These are phyloP conservation scores for Nigrospora osmanthi DNA, from an alignment of 2,329 filamentous ascomycete genomes.

Conservation along the genomic window DNA sequence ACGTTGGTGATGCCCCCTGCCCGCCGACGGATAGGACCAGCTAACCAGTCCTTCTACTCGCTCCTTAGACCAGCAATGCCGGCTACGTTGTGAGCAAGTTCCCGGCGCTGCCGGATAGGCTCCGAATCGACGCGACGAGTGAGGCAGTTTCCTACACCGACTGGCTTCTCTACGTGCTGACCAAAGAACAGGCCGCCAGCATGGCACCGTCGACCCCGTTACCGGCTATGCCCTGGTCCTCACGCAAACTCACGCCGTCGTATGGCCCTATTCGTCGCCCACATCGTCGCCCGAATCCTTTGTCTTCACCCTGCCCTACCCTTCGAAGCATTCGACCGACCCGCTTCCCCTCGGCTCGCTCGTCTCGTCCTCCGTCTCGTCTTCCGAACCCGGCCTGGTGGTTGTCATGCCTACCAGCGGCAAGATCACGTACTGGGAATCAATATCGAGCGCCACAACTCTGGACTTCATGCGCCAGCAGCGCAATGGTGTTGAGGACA, in stretches of 20 bases:
- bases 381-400: slow-evolving; percentile 78
- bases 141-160: slow-evolving; percentile 22
- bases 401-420: slow-evolving; percentile 78
- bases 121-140: slow-evolving; percentile 61
- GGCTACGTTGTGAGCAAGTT: slow-evolving; percentile 82
- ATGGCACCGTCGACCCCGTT: slow-evolving; percentile 57
- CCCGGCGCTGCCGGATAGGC: slow-evolving; percentile 70
- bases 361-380: slow-evolving; percentile 68
- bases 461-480: slow-evolving; percentile 78
- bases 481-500: slow-evolving; percentile 69
- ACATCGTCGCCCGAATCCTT: slow-evolving; percentile 68
- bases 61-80: slow-evolving; percentile 65
- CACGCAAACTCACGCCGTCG: slow-evolving; percentile 72
- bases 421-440: slow-evolving; percentile 91
- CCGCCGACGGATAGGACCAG: slow-evolving; percentile 1
- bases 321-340: slow-evolving; percentile 57
- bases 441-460: slow-evolving; percentile 79
- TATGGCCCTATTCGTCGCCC: slow-evolving; percentile 80
- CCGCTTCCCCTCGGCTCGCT: slow-evolving; percentile 76
- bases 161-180: slow-evolving; percentile 3
- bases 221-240: slow-evolving; percentile 72
- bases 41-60: not conserved
- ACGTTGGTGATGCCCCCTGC: slow-evolving; percentile 18
- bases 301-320: slow-evolving; percentile 70
- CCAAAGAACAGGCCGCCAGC: slow-evolving; percentile 45